Base-by-base conservation (phyloP, 2,329 filamentous ascomycete genomes). In the Cryphonectria parasitica region DNA sequence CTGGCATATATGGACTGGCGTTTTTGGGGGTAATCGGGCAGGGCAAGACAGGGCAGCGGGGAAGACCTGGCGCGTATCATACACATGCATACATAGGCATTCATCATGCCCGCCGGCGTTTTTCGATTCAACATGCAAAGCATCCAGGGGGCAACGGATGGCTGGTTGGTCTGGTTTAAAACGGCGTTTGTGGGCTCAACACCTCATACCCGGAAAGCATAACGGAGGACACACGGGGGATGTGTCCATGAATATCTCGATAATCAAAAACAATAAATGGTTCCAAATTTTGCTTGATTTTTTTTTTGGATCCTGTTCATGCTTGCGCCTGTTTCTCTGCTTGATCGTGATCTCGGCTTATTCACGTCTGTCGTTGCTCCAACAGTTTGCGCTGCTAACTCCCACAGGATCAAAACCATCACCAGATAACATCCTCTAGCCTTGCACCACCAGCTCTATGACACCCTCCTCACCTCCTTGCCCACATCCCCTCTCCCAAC, bases 401-500 rank as follows among this genome's bases (percentile, higher is more conserved):
- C 7, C 22, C 45, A 49, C 45, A n/a, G 22, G 22, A 49, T 22
- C 43, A 49, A 15, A 4, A n/a, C 10, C 43, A 45, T 17, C 17
- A 45, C 19, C 17, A 45, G 2, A 45, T 7, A 4, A n/a, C 45
- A 49, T n/a, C 22, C 8, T n/a, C 19, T 2, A 11, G 45, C 45
- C 45, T 10, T n/a, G 19, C 45, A 49, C 5, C 22, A 11, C 2
- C 1, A 7, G 1, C 28, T 8, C n/a, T 73, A 84, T 28, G 78
- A 78, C 10, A 88, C 82, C 34, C 73, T 80, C 74, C 87, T 83
- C 64, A 87, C 83, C 31, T 74, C 75, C 43, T 73, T 80, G 0
- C 86, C 86, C 25, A 84, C 75, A 75, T 86, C 83, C 10, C 71
- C 71, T n/a, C 31, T 54, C 43, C 0, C 87, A 86, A 88, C 86